phyloP scores from a whole-genome alignment of 2,329 filamentous ascomycete genomes.

The Stagonosporopsis vannaccii region DNA sequence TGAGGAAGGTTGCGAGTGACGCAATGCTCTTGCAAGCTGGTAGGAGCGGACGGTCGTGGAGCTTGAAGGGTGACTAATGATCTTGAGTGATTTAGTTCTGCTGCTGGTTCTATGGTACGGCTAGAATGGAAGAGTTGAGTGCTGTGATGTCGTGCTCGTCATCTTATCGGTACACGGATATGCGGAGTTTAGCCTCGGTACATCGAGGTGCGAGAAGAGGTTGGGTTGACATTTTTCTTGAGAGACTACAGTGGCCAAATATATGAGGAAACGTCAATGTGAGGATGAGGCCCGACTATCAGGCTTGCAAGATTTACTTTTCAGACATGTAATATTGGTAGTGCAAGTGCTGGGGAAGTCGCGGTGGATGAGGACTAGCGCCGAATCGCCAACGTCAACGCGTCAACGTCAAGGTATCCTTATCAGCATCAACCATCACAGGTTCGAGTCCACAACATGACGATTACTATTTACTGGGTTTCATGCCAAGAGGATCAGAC shows the following conservation, averaged over 20 bases:
- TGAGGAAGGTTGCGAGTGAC: not conserved
- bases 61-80: not conserved
- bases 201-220: not conserved
- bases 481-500: not conserved
- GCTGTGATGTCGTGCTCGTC: slow-evolving; percentile 14
- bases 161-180: slow-evolving; percentile 21
- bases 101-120: not conserved
- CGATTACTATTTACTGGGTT: not conserved
- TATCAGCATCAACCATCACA: not conserved
- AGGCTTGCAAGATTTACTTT: not conserved
- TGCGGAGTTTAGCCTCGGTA: slow-evolving; percentile 25
- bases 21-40: not conserved
- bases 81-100: not conserved
- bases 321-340: not conserved
- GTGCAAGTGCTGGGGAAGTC: not conserved
- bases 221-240: not conserved
- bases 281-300: not conserved
- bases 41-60: not conserved
- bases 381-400: not conserved
- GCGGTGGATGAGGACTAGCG: not conserved
- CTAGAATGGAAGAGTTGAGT: not conserved
- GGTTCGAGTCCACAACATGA: not conserved
- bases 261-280: too few relatives aligned
- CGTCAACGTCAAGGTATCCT: not conserved
- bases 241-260: not conserved